Conservation (phyloP, 306 rosid species). For the Castanea sativa region DNA sequence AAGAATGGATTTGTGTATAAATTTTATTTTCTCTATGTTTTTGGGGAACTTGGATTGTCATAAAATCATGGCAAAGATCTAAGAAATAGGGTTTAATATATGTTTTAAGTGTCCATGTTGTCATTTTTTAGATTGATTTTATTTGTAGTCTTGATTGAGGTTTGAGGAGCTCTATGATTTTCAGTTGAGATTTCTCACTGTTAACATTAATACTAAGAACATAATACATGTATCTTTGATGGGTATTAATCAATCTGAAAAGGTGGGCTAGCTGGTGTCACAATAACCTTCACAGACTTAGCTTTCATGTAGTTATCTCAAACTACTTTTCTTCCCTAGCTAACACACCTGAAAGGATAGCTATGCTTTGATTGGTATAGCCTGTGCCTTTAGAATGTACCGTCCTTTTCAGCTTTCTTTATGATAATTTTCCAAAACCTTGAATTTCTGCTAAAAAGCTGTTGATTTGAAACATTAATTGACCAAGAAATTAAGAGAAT, state of each 20-base stretch:
- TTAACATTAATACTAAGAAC: conserved; percentile 15
- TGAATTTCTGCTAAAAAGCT: background rate
- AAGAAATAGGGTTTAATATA: conserved; percentile 43
- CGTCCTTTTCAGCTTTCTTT: background rate
- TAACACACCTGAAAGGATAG: conserved; percentile 29
- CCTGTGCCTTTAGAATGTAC: background rate
- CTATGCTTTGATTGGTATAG: background rate
- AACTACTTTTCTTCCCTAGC: conserved; percentile 18
- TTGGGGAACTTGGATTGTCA: conserved; percentile 5
- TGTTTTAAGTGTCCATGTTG: conserved; percentile 5
- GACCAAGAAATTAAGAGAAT: background rate
- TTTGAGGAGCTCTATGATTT: conserved; percentile 1
- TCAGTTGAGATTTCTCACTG: conserved; percentile 23
- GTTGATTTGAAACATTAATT: background rate
- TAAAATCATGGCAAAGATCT: conserved; percentile 15
- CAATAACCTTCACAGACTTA: conserved; percentile 38
- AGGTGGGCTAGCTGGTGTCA: conserved; percentile 36
- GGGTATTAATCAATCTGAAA: conserved; percentile 34
- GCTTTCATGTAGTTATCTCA: conserved; percentile 39
- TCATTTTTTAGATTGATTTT: conserved; percentile 27
- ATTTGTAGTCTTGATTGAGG: background rate
- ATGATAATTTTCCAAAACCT: background rate
- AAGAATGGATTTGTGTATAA: background rate
- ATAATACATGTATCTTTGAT: conserved; percentile 22
- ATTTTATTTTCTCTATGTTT: background rate